These are phyloP conservation scores for Solanum bulbocastanum DNA, from an alignment of 257 asterid species.

Conservation along the genomic window DNA sequence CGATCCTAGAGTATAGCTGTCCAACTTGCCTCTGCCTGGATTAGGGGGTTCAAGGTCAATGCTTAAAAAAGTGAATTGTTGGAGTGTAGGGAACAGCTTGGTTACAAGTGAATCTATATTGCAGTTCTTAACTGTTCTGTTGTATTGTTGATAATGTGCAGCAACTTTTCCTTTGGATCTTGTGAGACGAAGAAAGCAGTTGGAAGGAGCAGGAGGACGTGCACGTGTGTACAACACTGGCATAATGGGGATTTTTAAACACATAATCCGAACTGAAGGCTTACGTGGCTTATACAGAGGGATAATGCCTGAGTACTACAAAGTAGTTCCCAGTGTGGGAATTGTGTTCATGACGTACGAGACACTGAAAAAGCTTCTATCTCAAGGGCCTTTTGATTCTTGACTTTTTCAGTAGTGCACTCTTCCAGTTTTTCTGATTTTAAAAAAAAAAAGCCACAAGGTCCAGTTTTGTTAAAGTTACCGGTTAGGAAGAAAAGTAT, in stretches of 20 bases:
- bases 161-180: constrained; percentile 92
- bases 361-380: constrained; percentile 66
- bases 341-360: constrained; percentile 95
- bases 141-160: constrained; percentile 16
- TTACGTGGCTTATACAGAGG: constrained; percentile 85
- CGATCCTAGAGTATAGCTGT: background rate
- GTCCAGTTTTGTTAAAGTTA: constrained; percentile 28
- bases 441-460: background rate
- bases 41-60: background rate
- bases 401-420: background rate
- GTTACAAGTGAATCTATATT: background rate
- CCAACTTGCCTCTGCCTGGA: background rate
- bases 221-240: constrained; percentile 81
- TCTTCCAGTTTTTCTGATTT: background rate
- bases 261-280: constrained; percentile 63
- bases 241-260: constrained; percentile 53
- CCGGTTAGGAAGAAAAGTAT: constrained; percentile 8
- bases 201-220: constrained; percentile 88
- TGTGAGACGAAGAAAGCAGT: constrained; percentile 90
- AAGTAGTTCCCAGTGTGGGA: constrained; percentile 91
- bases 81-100: background rate
- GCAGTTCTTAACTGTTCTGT: background rate
- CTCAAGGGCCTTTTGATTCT: constrained; percentile 40
- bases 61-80: background rate
- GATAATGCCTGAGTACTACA: constrained; percentile 87